Conservation (phyloP, 2,329 filamentous ascomycete genomes). For the Botrytis medusae region DNA sequence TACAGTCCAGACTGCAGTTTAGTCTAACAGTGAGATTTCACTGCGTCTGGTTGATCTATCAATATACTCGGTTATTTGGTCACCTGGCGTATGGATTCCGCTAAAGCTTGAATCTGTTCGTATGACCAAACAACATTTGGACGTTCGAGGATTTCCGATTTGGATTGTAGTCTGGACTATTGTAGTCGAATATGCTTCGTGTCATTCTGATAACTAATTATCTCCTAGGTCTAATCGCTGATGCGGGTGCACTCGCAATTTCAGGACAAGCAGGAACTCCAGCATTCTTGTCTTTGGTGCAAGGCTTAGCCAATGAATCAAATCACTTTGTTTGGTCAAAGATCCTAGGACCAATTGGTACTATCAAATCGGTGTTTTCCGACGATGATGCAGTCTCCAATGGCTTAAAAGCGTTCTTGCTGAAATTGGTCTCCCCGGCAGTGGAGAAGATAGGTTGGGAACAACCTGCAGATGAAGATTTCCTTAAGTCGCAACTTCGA, state of each 20-base stretch:
- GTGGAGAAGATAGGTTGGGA: slow-evolving; percentile 85
- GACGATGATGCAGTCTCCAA: slow-evolving; percentile 70
- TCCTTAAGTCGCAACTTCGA: slow-evolving; percentile 77
- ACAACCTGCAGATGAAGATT: slow-evolving; percentile 74
- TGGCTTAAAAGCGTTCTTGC: slow-evolving; percentile 74
- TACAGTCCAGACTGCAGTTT: background rate
- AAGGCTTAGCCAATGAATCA: slow-evolving; percentile 78
- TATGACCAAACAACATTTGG: background rate
- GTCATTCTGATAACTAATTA: background rate
- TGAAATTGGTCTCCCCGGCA: slow-evolving; percentile 73
- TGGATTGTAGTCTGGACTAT: background rate
- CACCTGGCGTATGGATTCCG: background rate
- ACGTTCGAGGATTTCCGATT: background rate
- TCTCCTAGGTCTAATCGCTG: slow-evolving; percentile 64
- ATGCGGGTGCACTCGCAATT: slow-evolving; percentile 84
- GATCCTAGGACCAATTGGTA: slow-evolving; percentile 72
- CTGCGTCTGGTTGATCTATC: background rate
- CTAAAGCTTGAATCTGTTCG: background rate
- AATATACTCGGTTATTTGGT: background rate
- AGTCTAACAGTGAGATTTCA: background rate
- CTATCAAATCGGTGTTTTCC: slow-evolving; percentile 81
- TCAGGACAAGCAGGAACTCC: slow-evolving; percentile 82
- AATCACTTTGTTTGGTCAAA: slow-evolving; percentile 91
- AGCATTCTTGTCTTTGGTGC: slow-evolving; percentile 77
- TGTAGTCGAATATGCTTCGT: background rate